Evolutionary conservation across 148 eudicot species (phyloP).

Genomic region (Rhododendron kiyosumense): DNA sequence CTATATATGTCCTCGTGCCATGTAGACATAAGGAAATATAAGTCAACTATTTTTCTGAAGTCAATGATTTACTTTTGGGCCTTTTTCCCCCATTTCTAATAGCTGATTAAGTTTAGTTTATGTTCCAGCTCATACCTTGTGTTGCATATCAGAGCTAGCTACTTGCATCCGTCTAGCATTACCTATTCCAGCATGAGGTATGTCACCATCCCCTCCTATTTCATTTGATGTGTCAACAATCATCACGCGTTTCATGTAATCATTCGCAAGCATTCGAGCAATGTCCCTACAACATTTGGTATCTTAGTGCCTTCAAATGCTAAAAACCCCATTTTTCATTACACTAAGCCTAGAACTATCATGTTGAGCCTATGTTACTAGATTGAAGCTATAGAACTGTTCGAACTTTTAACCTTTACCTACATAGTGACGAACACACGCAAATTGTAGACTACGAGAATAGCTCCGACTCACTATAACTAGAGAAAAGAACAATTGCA

Average conservation of each 20-base stretch:
- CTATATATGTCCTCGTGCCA: not conserved
- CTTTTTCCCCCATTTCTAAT: not conserved
- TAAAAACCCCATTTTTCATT: not conserved
- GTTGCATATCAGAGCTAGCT: constrained; percentile 79
- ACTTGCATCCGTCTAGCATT: constrained; percentile 97
- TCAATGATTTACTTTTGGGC: not conserved
- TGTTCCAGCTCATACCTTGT: constrained; percentile 45
- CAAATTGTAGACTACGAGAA: not conserved
- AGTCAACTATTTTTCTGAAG: not conserved
- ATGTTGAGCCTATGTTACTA: not conserved
- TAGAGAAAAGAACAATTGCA: not conserved
- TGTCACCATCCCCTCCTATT: constrained; percentile 99
- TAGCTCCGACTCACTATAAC: not conserved
- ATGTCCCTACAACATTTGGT: constrained; percentile 58
- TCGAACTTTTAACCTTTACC: not conserved
- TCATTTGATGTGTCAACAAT: constrained; percentile 99
- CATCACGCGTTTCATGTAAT: constrained; percentile 83
- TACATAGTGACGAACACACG: not conserved
- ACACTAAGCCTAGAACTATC: not conserved
- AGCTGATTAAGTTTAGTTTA: not conserved
- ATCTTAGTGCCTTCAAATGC: not conserved
- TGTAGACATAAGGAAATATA: not conserved
- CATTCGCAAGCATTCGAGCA: constrained; percentile 95
- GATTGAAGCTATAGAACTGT: not conserved
- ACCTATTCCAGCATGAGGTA: constrained; percentile 96